Percentiles rank a stretch among this genome's conserved stretches.
Conservation (phyloP, 495 filamentous ascomycete genomes). For the Aspergillus conjunctus region DNA sequence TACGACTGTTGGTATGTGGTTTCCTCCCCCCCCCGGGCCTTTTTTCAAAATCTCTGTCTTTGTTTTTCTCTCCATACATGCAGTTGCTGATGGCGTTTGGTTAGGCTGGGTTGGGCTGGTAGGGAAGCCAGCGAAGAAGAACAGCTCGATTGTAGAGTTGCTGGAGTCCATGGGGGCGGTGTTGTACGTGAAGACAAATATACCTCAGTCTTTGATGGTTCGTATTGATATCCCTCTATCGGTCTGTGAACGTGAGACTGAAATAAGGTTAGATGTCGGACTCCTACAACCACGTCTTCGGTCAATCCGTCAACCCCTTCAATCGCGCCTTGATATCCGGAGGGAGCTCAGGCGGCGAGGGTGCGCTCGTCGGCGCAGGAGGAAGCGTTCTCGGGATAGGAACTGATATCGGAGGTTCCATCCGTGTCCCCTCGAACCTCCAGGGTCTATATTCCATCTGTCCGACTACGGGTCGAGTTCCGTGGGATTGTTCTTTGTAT, state of each 20-base stretch:
- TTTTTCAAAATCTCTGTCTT: background rate
- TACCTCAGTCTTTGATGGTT: constrained; percentile 58
- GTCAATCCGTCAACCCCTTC: constrained; percentile 58
- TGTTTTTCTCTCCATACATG: background rate
- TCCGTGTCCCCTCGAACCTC: constrained; percentile 64
- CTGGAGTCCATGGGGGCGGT: constrained; percentile 50
- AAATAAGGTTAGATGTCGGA: constrained; percentile 54
- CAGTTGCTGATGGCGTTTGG: background rate
- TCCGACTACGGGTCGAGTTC: constrained; percentile 61
- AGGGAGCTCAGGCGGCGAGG: constrained; percentile 69
- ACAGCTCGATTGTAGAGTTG: constrained; percentile 34
- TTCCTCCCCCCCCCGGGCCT: background rate
- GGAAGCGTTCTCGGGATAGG: constrained; percentile 68
- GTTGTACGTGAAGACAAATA: constrained; percentile 64
- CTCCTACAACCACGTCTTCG: constrained; percentile 45
- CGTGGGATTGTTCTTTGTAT: constrained; percentile 44
- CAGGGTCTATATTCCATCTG: constrained; percentile 67
- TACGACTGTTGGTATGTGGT: constrained; percentile 43
- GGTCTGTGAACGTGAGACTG: background rate
- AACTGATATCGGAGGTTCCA: constrained; percentile 69
- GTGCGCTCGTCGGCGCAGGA: constrained; percentile 58
- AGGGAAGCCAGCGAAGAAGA: constrained; percentile 32
- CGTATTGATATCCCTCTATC: constrained; percentile 1
- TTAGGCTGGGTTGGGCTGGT: constrained; percentile 43
- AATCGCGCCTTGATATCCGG: constrained; percentile 60